Evolutionary conservation across 2,329 filamentous ascomycete genomes (phyloP).

Genomic region (Teratosphaeria zuluensis): DNA sequence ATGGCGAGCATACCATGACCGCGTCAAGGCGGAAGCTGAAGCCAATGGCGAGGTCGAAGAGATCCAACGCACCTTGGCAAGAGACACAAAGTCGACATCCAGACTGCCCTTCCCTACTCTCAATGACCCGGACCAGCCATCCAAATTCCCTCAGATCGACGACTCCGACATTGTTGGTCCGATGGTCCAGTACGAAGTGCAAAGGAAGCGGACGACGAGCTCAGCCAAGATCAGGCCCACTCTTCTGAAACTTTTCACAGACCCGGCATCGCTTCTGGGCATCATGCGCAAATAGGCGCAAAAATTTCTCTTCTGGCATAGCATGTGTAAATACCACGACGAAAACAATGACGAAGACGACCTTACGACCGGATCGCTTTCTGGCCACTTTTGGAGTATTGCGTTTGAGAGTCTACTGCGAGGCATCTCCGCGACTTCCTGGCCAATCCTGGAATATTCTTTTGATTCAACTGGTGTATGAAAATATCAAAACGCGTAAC

Average conservation of each 20-base stretch:
- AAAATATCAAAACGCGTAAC: background rate
- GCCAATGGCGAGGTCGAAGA: slow-evolving; percentile 30
- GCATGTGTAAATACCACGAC: background rate
- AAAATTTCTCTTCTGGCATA: background rate
- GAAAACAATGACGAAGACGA: background rate
- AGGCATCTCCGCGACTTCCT: background rate
- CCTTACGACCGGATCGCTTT: background rate
- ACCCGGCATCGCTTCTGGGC: slow-evolving; percentile 18
- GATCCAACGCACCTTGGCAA: slow-evolving; percentile 30
- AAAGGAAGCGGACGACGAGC: slow-evolving; percentile 20
- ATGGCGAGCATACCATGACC: slow-evolving; percentile 64
- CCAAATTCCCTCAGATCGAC: slow-evolving; percentile 80
- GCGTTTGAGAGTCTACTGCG: background rate
- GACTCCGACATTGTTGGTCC: slow-evolving; percentile 91
- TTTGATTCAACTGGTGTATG: background rate
- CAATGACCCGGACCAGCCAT: slow-evolving; percentile 54
- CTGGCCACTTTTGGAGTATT: background rate
- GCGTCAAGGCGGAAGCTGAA: slow-evolving; percentile 36
- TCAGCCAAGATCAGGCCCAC: slow-evolving; percentile 18
- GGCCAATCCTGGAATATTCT: background rate
- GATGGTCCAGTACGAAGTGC: slow-evolving; percentile 51
- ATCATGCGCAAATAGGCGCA: background rate
- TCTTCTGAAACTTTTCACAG: slow-evolving; percentile 27
- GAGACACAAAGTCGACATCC: slow-evolving; percentile 44
- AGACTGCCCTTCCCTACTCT: slow-evolving; percentile 54